phyloP scores from a whole-genome alignment of 768 basidiomycete species.

The Lactarius hatsudake region DNA sequence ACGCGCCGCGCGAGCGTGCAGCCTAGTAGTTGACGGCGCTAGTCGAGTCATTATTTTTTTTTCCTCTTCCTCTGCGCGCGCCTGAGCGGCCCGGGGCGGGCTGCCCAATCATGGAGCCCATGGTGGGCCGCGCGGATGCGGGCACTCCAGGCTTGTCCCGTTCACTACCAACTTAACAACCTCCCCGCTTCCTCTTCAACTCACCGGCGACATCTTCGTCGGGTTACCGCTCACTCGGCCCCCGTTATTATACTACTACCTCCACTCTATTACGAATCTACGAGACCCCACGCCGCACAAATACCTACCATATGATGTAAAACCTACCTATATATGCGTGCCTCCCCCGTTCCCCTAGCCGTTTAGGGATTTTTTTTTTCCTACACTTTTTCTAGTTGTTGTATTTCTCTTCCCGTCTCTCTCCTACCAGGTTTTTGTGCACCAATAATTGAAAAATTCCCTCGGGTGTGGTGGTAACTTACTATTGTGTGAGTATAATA shows the following conservation, averaged over 20 bases:
- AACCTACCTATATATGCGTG: background rate
- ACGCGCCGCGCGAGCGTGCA: slow-evolving; percentile 24
- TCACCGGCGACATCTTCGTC: background rate
- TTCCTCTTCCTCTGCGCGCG: too few relatives aligned
- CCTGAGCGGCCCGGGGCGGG: background rate
- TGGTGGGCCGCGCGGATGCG: background rate
- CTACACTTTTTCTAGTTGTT: background rate
- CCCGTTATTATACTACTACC: background rate
- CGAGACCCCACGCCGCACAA: background rate
- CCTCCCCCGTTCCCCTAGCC: background rate
- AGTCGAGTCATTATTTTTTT: background rate
- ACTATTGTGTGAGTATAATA: too few relatives aligned
- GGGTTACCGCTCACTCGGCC: background rate
- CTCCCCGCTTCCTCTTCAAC: background rate
- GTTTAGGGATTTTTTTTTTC: background rate
- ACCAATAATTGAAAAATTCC: background rate
- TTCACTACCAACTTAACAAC: too few relatives aligned
- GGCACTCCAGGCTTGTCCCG: background rate
- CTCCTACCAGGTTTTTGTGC: background rate
- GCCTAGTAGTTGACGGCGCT: slow-evolving; percentile 5
- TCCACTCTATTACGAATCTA: background rate
- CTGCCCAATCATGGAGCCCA: background rate
- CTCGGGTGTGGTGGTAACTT: background rate
- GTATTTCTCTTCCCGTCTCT: background rate
- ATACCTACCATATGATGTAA: background rate